These are phyloP conservation scores for Phylloporus arenicola DNA, from an alignment of 768 basidiomycete genomes.

Conservation along the genomic window DNA sequence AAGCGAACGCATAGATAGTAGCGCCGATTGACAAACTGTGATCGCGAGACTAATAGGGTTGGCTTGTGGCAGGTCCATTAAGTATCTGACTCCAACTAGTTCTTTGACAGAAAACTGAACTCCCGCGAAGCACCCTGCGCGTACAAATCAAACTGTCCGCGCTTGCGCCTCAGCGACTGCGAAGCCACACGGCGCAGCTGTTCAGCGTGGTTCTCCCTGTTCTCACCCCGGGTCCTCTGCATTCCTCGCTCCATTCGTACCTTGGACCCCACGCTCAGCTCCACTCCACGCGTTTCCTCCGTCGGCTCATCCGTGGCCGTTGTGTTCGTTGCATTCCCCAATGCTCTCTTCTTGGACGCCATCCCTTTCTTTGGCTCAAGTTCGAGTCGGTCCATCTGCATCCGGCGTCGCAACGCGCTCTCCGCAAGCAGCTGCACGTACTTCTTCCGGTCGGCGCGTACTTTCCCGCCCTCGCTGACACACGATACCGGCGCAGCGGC, in stretches of 20 bases:
- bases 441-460: conserved; percentile 8
- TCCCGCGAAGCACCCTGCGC: conserved; percentile 6
- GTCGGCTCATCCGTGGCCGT: neutral
- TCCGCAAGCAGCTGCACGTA: conserved; percentile 20
- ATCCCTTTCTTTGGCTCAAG: conserved; percentile 1
- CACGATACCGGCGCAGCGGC: neutral
- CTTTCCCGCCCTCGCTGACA: neutral
- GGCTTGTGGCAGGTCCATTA: too few species aligned
- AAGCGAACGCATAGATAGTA: too few species aligned
- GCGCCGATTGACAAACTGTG: too few species aligned
- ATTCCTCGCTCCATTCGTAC: neutral
- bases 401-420: conserved; percentile 16
- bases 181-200: neutral
- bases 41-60: too few species aligned
- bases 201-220: neutral
- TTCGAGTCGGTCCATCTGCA: conserved; percentile 7
- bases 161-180: conserved; percentile 8
- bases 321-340: conserved; percentile 14
- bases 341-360: conserved; percentile 7
- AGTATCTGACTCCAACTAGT: too few species aligned
- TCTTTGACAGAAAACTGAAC: conserved; percentile 14
- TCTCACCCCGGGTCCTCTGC: conserved; percentile 11
- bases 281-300: neutral
- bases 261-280: neutral
- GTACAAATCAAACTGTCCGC: conserved; percentile 12